Evolutionary conservation across 176 grass and related monocot genomes (phyloP), one percentile per base, ranked within the genome.

Genomic region (Carex littledalei): DNA sequence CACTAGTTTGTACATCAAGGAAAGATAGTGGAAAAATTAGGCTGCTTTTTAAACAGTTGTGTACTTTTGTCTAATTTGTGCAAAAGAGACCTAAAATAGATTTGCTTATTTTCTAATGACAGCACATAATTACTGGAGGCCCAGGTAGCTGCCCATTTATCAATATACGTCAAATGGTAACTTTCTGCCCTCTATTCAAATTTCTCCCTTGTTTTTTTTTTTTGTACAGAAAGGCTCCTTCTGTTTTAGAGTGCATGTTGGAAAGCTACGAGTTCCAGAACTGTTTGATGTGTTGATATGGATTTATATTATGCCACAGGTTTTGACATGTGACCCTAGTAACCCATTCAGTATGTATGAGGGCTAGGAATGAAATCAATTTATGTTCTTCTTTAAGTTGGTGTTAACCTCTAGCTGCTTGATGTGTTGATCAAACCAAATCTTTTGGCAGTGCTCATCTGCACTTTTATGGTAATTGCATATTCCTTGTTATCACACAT

Each of bases 111-210:
- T 89, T 12, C 47, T 83, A 39, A 39, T 87, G 74, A 50, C 85
- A 92, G 85, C 84, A 39, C 80, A 84, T 86, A 63, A 72, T 87
- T 84, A 88, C 67, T 85, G 60, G 90, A 98, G 96, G 84, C 85
- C 82, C 26, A 87, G 92, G 88, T 92, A 84, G 79, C 74, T 62
- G 78, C n/a, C 79, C 59, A 32, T 80, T 21, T 24, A 32, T 79
- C 21, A 43, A 41, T 76, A 29, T 26, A 76, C 47, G 29, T 76
- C 4, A 39, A 60, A 37, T 63, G 88, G 89, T 90, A 87, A 24
- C 21, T 63, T 81, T 84, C 39, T 22, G 20, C 35, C 12, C 24
- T 71, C 9, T 79, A 43, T 29, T 67, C 41, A 8, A 41, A 83
- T 56, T 29, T 57, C 9, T 47, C 31, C 13, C 17, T 11, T 20